Base-by-base conservation (phyloP, 805 yeast species). In the Isabelozyma heimii region DNA sequence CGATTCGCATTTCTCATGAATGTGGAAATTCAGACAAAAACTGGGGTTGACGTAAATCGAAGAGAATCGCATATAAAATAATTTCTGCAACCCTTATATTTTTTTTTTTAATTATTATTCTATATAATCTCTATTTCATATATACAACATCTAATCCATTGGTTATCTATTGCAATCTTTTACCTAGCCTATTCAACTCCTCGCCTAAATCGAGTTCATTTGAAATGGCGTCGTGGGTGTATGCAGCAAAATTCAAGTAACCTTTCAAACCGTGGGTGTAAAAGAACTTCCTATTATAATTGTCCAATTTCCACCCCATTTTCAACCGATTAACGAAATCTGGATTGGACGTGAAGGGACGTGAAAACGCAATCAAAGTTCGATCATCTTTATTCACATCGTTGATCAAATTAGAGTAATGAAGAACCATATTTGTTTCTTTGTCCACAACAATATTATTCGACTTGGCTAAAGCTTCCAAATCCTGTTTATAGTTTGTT, bases 261-360 rank as follows among this genome's bases (percentile, higher is more conserved):
- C 76, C 76, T 47, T 60, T 58, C 43, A 66, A 60, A 41, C 44
- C 52, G 15, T 50, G 30, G 13, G 58, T 56, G 57, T 78, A 79
- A 54, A 78, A 77, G 0, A 62, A 57, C 4, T 46, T 43, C 56
- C 83, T 64, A 45, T 72, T 67, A 48, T 77, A 77, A 4, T 56
- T 58, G 8, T 62, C 66, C 50, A 77, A 62, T 13, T 58, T 55
- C 9, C 20, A 43, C 2, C 76, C 79, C n/a, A 71, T 58, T 38
- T 60, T 57, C 27, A 77, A 60, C 49, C 77, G 63, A 7, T 58
- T 16, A 42, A 20, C 52, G 39, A 48, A 43, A 47, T 77, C 80
- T 7, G 81, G 81, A 52, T 76, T 77, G 1, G 80, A 64, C 10
- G 68, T 72, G 53, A 52, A 76, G 50, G 59, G 63, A 55, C 81